Evolutionary conservation across 2,329 filamentous ascomycete genomes (phyloP).

Genomic region (Decorospora gaudefroyi): DNA sequence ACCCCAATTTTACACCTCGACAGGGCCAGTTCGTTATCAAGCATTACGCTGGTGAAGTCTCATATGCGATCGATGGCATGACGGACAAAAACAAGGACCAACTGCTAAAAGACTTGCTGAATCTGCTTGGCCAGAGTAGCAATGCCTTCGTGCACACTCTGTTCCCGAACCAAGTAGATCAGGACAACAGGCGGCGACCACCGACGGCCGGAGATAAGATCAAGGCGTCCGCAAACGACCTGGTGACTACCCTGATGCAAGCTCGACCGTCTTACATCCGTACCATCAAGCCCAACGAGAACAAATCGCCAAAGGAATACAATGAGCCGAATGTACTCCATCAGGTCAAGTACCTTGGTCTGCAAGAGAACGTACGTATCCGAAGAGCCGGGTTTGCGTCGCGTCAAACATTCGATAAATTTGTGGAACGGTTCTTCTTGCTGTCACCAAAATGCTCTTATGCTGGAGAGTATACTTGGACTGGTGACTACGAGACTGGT

Average conservation of each 20-base stretch:
- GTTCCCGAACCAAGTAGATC: slow-evolving; percentile 91
- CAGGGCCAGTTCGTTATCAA: slow-evolving; percentile 98
- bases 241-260: slow-evolving; percentile 96
- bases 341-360: slow-evolving; percentile 97
- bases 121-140: slow-evolving; percentile 78
- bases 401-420: slow-evolving; percentile 96
- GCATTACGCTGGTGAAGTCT: slow-evolving; percentile 97
- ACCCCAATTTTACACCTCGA: slow-evolving; percentile 86
- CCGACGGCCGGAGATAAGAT: slow-evolving; percentile 97
- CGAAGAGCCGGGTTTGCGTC: slow-evolving; percentile 95
- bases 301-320: slow-evolving; percentile 93
- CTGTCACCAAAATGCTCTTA: slow-evolving; percentile 94
- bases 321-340: slow-evolving; percentile 91
- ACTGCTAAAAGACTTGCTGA: slow-evolving; percentile 89
- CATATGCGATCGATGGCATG: slow-evolving; percentile 92
- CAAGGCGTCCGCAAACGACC: slow-evolving; percentile 88
- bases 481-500: slow-evolving; percentile 82
- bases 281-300: slow-evolving; percentile 99
- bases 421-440: slow-evolving; percentile 95
- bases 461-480: slow-evolving; percentile 96
- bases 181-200: slow-evolving; percentile 91
- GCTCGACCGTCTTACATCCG: slow-evolving; percentile 96
- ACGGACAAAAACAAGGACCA: slow-evolving; percentile 99
- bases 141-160: slow-evolving; percentile 86
- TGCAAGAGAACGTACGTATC: slow-evolving; percentile 99